A percentile compares a stretch with the other conserved stretches of the same genome.
These are phyloP conservation scores for Zoysia pacifica DNA, from an alignment of 176 grass and related monocot genomes.

Conservation along the genomic window DNA sequence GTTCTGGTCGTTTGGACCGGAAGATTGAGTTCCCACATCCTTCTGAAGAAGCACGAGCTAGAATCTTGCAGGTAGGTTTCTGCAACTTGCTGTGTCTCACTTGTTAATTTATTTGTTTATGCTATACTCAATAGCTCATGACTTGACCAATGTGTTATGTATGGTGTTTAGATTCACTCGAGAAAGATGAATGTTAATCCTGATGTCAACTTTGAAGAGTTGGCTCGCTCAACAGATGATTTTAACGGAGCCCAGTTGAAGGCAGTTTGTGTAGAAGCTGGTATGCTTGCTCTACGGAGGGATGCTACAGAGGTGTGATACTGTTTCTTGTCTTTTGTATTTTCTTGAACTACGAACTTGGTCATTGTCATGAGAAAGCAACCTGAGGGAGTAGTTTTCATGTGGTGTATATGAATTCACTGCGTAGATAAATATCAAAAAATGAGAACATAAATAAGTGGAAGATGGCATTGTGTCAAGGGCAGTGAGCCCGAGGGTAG, in stretches of 20 bases:
- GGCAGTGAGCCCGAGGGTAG: too few relatives aligned
- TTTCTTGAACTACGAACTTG: neutral
- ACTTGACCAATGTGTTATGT: conserved; percentile 23
- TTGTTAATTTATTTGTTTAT: neutral
- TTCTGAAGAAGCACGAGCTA: conserved; percentile 81
- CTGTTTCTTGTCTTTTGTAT: neutral
- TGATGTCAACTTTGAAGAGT: conserved; percentile 97
- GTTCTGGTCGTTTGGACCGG: conserved; percentile 86
- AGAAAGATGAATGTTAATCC: conserved; percentile 95
- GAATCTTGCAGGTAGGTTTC: conserved; percentile 86
- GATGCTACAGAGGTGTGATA: conserved; percentile 84
- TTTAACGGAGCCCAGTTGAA: conserved; percentile 92
- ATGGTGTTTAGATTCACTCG: conserved; percentile 68
- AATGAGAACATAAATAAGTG: neutral
- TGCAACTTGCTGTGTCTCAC: neutral
- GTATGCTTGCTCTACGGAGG: conserved; percentile 79
- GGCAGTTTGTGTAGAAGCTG: conserved; percentile 94
- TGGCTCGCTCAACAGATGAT: conserved; percentile 85
- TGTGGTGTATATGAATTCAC: neutral
- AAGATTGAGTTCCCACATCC: conserved; percentile 97
- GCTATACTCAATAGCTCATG: neutral
- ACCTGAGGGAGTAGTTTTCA: neutral
- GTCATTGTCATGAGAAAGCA: neutral
- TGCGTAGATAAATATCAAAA: neutral
- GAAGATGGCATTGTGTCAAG: neutral